These are phyloP conservation scores for Citrullus colocynthis DNA, from an alignment of 306 rosid species.

Conservation along the genomic window DNA sequence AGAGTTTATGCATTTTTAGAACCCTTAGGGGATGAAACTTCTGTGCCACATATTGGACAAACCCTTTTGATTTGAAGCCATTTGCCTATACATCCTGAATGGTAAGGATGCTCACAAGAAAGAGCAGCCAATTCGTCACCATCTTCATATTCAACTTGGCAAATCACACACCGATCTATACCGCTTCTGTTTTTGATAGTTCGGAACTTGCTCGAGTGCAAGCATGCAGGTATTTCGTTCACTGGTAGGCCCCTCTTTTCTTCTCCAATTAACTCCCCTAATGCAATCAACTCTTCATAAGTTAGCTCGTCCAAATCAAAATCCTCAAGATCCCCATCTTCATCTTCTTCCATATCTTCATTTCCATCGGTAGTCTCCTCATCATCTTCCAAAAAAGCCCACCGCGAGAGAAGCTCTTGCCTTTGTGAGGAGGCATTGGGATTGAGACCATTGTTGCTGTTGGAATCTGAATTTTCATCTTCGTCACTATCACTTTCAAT, in stretches of 20 bases:
- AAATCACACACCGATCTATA: conserved; percentile 63
- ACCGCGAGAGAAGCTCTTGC: conserved; percentile 22
- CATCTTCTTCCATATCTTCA: conserved; percentile 9
- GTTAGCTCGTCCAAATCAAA: conserved; percentile 58
- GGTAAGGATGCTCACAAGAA: conserved; percentile 79
- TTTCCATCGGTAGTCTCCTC: conserved; percentile 22
- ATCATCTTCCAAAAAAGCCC: conserved; percentile 28
- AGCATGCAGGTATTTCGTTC: conserved; percentile 44
- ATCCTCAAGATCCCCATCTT: neutral
- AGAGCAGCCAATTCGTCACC: conserved; percentile 45
- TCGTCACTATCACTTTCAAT: conserved; percentile 41
- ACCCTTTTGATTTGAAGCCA: conserved; percentile 80
- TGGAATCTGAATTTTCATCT: conserved; percentile 11
- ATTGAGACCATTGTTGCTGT: conserved; percentile 8
- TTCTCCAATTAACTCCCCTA: conserved; percentile 67
- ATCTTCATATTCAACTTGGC: conserved; percentile 75
- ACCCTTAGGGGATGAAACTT: conserved; percentile 23
- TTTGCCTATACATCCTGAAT: conserved; percentile 52
- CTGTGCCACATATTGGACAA: conserved; percentile 77
- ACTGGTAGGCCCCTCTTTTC: conserved; percentile 53
- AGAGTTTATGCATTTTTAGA: neutral
- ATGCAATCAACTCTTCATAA: conserved; percentile 66
- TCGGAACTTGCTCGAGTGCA: conserved; percentile 22
- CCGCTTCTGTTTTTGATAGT: conserved; percentile 17
- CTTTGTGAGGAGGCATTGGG: conserved; percentile 18